These are phyloP conservation scores for Fusarium algeriense DNA, from an alignment of 2,329 filamentous ascomycete species.

Conservation along the genomic window DNA sequence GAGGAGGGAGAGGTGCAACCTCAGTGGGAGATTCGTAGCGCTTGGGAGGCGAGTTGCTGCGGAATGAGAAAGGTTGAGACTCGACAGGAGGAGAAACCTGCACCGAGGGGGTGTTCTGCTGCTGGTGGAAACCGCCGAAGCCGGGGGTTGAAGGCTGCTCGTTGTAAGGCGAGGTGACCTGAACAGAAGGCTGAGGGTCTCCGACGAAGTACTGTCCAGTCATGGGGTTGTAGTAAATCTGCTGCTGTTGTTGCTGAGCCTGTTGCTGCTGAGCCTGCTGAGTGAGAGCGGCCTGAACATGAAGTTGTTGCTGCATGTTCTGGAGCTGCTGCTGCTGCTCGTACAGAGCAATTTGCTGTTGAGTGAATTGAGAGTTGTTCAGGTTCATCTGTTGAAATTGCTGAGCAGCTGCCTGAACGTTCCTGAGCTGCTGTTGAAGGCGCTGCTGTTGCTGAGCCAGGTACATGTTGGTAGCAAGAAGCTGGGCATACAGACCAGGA, in stretches of 20 bases:
- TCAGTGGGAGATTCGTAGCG: slow-evolving; percentile 77
- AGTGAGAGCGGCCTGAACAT: slow-evolving; percentile 53
- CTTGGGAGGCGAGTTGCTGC: slow-evolving; percentile 76
- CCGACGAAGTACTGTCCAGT: slow-evolving; percentile 90
- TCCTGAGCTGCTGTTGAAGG: slow-evolving; percentile 91
- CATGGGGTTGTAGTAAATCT: slow-evolving; percentile 86
- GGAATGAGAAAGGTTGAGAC: slow-evolving; percentile 62
- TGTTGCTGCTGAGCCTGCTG: slow-evolving; percentile 55
- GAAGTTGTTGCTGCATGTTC: slow-evolving; percentile 57
- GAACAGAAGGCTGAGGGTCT: slow-evolving; percentile 63
- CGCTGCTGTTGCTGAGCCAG: slow-evolving; percentile 95
- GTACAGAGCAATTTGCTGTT: slow-evolving; percentile 62
- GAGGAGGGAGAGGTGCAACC: slow-evolving; percentile 79
- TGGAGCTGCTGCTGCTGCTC: slow-evolving; percentile 59
- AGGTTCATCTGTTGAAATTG: slow-evolving; percentile 84
- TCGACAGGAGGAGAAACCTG: slow-evolving; percentile 85
- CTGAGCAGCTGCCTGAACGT: slow-evolving; percentile 83
- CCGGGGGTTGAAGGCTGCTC: slow-evolving; percentile 59
- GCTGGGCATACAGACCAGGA: slow-evolving; percentile 85
- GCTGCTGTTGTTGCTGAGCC: slow-evolving; percentile 65
- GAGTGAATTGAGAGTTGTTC: slow-evolving; percentile 62
- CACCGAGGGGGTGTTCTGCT: slow-evolving; percentile 74
- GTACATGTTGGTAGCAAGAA: slow-evolving; percentile 91
- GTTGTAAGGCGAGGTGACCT: slow-evolving; percentile 56
- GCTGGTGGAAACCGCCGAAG: slow-evolving; percentile 52